Base-by-base conservation (phyloP, 768 basidiomycete species). In the Wakefieldia striispora region DNA sequence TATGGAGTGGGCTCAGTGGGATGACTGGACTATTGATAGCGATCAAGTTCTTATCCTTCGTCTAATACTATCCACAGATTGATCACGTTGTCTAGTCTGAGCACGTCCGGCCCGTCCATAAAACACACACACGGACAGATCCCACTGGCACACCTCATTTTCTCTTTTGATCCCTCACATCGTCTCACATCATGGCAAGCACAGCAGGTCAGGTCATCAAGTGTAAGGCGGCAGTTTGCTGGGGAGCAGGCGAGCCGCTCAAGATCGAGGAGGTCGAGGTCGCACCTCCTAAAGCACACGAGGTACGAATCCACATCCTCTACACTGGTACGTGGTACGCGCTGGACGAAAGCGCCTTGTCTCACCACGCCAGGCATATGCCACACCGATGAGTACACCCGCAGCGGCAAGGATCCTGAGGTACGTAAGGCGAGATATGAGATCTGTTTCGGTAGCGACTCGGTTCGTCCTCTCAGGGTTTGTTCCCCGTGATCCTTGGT, bases 381-480 rank as follows among this genome's bases (percentile, higher is more conserved):
- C 72, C 95, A 98, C 70, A 97, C 95, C 63, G 95, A 98, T 63
- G 94, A 95, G 65, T 98, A 95, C 75, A 95, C 93, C 53, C 86
- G 94, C 65, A 94, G 91, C 66, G 94, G 95, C 49, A 88, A 88
- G 70, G 95, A 99, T 68, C 84, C 94, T 37, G 97, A 98, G 81
- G 95, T 88, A 66, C 45, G 63, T 54, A 20, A 39, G 21, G 19
- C 16, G 36, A 53, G 35, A 55, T 50, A 27, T 38, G 43, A 40
- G 40, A 50, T 33, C 29, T 16, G 44, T 31, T 19, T 7, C 23
- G 14, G 5, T 27, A 26, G 2, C 23, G 49, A 58, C 31, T 49
- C 38, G 47, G 43, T 35, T 53, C 45, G 40, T 45, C 47, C 49
- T 47, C 42, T 12, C 62, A 91, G 87, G 90, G 94, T 54, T 66